Evolutionary conservation across 2,329 filamentous ascomycete genomes (phyloP), one percentile per base, ranked within the genome.

Genomic region (Colletotrichum filicis): DNA sequence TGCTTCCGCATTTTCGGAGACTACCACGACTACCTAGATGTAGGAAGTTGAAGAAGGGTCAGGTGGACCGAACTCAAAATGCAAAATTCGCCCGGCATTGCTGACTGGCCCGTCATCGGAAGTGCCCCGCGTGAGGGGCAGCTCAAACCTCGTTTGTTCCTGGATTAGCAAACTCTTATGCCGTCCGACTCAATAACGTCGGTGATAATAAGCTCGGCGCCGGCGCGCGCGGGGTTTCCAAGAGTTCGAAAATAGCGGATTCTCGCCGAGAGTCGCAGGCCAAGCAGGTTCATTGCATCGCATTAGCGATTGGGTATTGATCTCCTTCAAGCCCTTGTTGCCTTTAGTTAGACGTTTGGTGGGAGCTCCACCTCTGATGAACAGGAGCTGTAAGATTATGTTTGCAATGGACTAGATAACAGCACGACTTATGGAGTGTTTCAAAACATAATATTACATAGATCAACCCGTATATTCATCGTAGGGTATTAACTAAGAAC

Each of bases 1-100:
- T 53, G 35, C 37, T 49, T 56, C 46, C 35, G 49, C 14, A 16
- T 14, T 30, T 22, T 28, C 42, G 42, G 8, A 49, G 42, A 49
- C 42, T 19, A 26, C 26, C 26, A 26, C 4, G 26, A 26, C 26
- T 26, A 26, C 26, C 26, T 26, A 49, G 42, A n/a, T 49, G 42
- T 19, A 49, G 26, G 26, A 26, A 26, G 19, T 22, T 42, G 53
- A n/a, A 16, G 16, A n/a, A 30, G 53, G 35, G 60, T 52, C 60
- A 55, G 63, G 63, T 57, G 37, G 42, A 52, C 32, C 32, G n/a
- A 57, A 66, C 32, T 61, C 35, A 28, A 61, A 46, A n/a, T 49
- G 14, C 19, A 22, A 12, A 11, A 22, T 11, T 37, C 22, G 19
- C 26, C 2, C 32, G 28, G 46, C 24, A 22, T 19, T 28, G 26